A percentile compares a stretch with the other conserved stretches of the same genome.
Conservation (phyloP, 2,329 filamentous ascomycete genomes). For the Pseudocercospora fijiensis region DNA sequence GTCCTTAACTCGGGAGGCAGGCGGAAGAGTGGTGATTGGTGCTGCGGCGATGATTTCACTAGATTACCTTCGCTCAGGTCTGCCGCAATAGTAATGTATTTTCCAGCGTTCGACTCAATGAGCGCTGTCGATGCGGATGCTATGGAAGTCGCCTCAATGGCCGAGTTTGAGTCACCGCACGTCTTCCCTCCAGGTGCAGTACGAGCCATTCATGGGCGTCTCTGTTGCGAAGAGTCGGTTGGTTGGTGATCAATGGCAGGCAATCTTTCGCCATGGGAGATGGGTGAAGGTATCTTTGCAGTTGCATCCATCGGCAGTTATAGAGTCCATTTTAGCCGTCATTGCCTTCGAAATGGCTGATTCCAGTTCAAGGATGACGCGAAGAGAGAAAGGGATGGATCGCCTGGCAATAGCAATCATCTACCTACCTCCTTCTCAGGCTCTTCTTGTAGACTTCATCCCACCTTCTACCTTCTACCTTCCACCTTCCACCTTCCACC, state of each 20-base stretch:
- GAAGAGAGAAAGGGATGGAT: not conserved
- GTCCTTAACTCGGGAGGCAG: not conserved
- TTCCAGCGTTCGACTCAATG: not conserved
- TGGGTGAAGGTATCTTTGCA: not conserved
- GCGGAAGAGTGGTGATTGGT: not conserved
- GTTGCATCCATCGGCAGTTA: not conserved
- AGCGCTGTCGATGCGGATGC: not conserved
- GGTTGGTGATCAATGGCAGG: not conserved
- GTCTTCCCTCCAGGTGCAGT: not conserved
- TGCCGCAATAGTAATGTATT: not conserved
- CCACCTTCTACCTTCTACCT: too few relatives aligned
- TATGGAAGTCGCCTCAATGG: not conserved
- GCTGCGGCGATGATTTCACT: not conserved
- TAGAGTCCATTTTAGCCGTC: not conserved
- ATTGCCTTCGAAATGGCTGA: not conserved
- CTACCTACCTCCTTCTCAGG: too few relatives aligned
- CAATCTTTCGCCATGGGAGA: not conserved
- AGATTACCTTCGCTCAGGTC: not conserved
- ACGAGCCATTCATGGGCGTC: not conserved
- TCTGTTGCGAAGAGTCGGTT: not conserved
- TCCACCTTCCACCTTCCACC: too few relatives aligned
- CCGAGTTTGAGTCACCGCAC: not conserved
- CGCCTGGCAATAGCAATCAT: not conserved
- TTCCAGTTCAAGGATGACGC: not conserved
- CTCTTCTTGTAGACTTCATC: too few relatives aligned